phyloP scores from a whole-genome alignment of 2,329 filamentous ascomycete genomes.

The Fusarium sulawesiense region DNA sequence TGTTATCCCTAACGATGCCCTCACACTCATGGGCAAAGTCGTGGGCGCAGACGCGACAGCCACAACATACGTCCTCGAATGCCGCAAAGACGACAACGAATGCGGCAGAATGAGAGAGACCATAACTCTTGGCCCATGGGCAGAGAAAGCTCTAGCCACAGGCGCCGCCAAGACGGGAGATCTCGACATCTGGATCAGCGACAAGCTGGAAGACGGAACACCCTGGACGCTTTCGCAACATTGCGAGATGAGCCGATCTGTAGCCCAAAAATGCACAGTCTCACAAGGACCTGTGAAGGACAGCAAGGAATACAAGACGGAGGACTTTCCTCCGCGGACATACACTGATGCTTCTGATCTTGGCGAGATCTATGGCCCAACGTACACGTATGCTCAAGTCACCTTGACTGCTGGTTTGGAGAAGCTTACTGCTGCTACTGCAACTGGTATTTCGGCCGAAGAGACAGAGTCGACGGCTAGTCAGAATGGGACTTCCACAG shows the following conservation, averaged over 20 bases:
- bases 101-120: background rate
- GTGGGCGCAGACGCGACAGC: background rate
- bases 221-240: background rate
- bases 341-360: background rate
- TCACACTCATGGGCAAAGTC: background rate
- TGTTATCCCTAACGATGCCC: background rate
- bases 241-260: background rate
- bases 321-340: background rate
- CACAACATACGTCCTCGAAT: conserved; percentile 2
- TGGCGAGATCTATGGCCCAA: background rate
- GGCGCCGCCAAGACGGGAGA: background rate
- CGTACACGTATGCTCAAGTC: background rate
- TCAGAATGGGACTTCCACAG: background rate
- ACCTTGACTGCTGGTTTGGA: background rate
- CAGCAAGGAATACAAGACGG: background rate
- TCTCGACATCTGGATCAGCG: background rate
- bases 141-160: background rate
- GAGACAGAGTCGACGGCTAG: background rate
- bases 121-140: background rate
- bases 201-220: background rate
- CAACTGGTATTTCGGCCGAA: background rate
- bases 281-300: background rate
- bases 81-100: background rate
- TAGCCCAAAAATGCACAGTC: background rate
- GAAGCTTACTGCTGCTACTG: background rate